These are phyloP conservation scores for Capsicum chinense DNA, from an alignment of 257 asterid species.

Conservation along the genomic window DNA sequence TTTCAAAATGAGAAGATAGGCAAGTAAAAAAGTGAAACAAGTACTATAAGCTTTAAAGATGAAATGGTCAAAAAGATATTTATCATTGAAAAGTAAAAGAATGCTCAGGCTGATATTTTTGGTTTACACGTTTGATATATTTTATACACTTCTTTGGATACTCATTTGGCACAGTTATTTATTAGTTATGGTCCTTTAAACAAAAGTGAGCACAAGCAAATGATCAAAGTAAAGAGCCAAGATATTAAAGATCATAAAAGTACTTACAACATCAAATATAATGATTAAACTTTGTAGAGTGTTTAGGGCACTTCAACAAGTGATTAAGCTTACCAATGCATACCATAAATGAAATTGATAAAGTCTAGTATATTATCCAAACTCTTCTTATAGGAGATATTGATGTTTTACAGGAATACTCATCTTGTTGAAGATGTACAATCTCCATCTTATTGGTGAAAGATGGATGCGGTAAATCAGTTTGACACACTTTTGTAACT, in stretches of 20 bases:
- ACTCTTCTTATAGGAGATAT: background rate
- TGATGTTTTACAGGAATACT: background rate
- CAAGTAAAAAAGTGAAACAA: background rate
- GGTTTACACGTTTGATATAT: background rate
- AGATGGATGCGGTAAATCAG: background rate
- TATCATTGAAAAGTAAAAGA: background rate
- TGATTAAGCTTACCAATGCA: background rate
- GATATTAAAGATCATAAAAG: background rate
- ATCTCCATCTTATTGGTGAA: background rate
- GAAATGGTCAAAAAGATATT: background rate
- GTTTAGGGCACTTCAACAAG: background rate
- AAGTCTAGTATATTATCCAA: background rate
- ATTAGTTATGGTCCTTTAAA: background rate
- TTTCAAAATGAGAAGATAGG: background rate
- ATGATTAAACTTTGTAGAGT: background rate
- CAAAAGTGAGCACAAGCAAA: background rate
- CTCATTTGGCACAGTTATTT: slow-evolving; percentile 1
- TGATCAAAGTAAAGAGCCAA: background rate
- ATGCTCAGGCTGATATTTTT: background rate
- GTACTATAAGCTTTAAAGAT: background rate
- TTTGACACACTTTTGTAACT: background rate
- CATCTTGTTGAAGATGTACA: background rate
- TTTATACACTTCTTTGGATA: background rate
- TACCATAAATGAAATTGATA: background rate
- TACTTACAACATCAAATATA: background rate